These are phyloP conservation scores for Peltaster fructicola DNA, from an alignment of 2,329 filamentous ascomycete species.

Conservation along the genomic window DNA sequence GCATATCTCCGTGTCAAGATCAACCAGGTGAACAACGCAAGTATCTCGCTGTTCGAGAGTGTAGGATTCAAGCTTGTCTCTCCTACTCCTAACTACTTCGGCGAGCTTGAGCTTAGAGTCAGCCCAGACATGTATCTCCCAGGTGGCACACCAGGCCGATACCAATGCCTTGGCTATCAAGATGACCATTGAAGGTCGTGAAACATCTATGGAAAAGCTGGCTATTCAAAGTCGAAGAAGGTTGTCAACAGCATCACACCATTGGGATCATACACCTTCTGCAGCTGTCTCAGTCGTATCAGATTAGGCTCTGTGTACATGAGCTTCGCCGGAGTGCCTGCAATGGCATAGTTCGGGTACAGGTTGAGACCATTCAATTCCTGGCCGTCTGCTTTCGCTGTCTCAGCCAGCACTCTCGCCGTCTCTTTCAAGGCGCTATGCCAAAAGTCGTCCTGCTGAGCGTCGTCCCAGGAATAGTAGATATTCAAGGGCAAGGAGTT, in stretches of 20 bases:
- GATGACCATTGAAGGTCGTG: no score
- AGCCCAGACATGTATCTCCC: conserved; percentile 6
- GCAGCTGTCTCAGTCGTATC: not conserved
- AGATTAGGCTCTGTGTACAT: conserved; percentile 1
- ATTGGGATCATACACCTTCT: conserved; percentile 1
- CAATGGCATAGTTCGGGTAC: conserved; percentile 2
- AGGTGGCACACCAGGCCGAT: no score
- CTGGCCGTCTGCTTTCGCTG: conserved; percentile 1
- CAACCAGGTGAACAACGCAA: conserved; percentile 35
- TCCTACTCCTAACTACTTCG: conserved; percentile 44
- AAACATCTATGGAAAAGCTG: no score
- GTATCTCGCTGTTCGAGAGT: conserved; percentile 42
- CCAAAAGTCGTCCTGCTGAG: conserved; percentile 1
- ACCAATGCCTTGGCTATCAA: no score
- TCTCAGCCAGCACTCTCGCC: not conserved
- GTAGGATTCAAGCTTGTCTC: conserved; percentile 36
- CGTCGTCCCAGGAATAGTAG: conserved; percentile 1
- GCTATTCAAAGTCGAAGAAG: conserved; percentile 1
- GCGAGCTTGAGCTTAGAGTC: conserved; percentile 43
- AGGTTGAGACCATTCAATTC: not conserved
- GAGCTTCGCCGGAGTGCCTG: not conserved
- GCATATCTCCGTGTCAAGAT: conserved; percentile 45
- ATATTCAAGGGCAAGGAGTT: conserved; percentile 1
- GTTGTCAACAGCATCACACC: conserved; percentile 1
- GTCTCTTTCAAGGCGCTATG: not conserved